These are phyloP conservation scores for Ophiostoma perfectum DNA, from an alignment of 2,329 filamentous ascomycete species.

Conservation along the genomic window DNA sequence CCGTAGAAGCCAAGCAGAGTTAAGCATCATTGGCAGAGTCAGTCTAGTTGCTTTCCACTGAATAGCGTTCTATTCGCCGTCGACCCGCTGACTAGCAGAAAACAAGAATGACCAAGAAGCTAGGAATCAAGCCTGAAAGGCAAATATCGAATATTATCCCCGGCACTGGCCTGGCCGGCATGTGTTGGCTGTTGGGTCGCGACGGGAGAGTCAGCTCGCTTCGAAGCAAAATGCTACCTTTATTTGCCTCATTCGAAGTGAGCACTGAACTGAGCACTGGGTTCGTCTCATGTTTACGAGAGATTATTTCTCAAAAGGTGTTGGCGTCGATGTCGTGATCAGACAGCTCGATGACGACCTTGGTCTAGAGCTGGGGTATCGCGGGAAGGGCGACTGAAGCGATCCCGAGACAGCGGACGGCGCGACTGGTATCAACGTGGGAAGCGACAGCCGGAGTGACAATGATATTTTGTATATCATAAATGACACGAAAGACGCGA, in stretches of 20 bases:
- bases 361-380: constrained; percentile 8
- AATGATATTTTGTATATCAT: too few relatives aligned
- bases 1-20: background rate
- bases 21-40: background rate
- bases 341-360: background rate
- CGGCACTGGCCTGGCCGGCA: background rate
- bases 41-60: background rate
- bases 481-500: too few relatives aligned
- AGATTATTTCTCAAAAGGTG: background rate
- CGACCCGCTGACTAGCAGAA: background rate
- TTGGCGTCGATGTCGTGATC: constrained; percentile 9
- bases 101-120: background rate
- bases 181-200: background rate
- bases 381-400: background rate
- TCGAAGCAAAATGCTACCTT: background rate
- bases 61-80: background rate
- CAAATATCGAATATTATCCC: background rate
- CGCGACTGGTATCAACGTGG: background rate
- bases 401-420: background rate
- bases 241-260: background rate
- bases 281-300: constrained; percentile 4
- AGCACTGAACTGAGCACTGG: too few relatives aligned
- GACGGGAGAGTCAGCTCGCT: background rate
- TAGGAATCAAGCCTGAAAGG: background rate
- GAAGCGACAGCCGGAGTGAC: too few relatives aligned